A percentile compares a stretch with the other conserved stretches of the same genome.
phyloP scores from a whole-genome alignment of 768 basidiomycete species.

The Amanita subjunquillea region DNA sequence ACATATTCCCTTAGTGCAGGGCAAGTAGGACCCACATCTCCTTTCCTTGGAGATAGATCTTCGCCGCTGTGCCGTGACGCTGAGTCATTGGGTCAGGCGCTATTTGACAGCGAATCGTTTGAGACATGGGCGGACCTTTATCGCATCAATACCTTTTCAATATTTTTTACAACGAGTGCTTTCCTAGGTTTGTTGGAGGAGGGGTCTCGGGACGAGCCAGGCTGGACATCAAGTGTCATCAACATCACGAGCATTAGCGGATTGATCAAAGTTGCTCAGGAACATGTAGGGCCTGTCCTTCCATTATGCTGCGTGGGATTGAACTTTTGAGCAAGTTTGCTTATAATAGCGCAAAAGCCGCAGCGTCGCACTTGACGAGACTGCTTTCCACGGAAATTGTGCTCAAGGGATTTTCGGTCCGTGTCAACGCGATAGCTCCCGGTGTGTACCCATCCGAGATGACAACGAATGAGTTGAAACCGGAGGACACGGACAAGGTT shows the following conservation, averaged over 20 bases:
- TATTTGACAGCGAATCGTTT: constrained; percentile 60
- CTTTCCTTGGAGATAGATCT: constrained; percentile 44
- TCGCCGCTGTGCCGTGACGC: constrained; percentile 53
- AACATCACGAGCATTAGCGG: constrained; percentile 78
- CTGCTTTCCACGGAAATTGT: constrained; percentile 71
- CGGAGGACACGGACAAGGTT: constrained; percentile 39
- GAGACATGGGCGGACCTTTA: constrained; percentile 56
- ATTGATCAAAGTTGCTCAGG: constrained; percentile 56
- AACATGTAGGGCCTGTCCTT: constrained; percentile 45
- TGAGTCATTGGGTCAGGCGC: constrained; percentile 53
- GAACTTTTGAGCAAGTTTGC: constrained; percentile 42
- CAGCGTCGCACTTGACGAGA: constrained; percentile 65
- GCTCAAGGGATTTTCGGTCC: constrained; percentile 55
- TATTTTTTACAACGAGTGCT: constrained; percentile 68
- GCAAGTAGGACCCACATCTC: constrained; percentile 53
- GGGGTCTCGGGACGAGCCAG: constrained; percentile 48
- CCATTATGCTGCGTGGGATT: background rate
- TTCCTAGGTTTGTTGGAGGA: constrained; percentile 69
- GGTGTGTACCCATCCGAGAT: constrained; percentile 73
- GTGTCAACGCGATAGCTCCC: constrained; percentile 67
- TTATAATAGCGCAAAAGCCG: constrained; percentile 77
- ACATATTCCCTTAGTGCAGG: constrained; percentile 44
- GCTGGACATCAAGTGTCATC: constrained; percentile 56
- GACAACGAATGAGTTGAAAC: constrained; percentile 42
- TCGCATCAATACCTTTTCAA: constrained; percentile 61